Evolutionary conservation across 208 protist species (phyloP).

Genomic region (Porcisia hertigi): DNA sequence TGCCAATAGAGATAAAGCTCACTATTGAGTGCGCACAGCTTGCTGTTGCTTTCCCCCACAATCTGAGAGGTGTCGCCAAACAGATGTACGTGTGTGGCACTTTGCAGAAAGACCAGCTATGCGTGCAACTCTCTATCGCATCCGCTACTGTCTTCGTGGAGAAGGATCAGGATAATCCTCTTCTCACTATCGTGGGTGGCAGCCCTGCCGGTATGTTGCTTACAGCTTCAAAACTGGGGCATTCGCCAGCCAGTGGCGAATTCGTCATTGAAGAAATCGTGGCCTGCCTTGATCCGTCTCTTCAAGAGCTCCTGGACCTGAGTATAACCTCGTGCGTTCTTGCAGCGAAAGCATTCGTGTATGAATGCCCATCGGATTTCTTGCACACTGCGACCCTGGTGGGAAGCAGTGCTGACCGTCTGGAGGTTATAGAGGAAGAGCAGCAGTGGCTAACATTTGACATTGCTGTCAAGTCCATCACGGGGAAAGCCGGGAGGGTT

Average conservation of each 20-base stretch:
- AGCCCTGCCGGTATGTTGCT: constrained; percentile 8
- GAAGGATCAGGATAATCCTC: constrained; percentile 5
- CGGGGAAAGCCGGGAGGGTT: constrained; percentile 12
- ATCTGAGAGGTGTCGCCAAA: background rate
- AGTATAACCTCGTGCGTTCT: constrained; percentile 16
- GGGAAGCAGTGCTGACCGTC: background rate
- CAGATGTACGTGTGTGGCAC: background rate
- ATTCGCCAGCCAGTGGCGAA: constrained; percentile 1
- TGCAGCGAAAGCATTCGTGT: constrained; percentile 21
- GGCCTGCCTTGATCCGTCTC: constrained; percentile 14
- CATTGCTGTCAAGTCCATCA: constrained; percentile 14
- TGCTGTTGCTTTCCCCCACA: constrained; percentile 8
- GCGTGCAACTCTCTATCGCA: constrained; percentile 5
- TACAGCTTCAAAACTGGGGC: constrained; percentile 3
- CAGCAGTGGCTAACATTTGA: constrained; percentile 11
- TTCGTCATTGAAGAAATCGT: constrained; percentile 9
- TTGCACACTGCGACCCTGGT: background rate
- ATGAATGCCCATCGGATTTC: constrained; percentile 2
- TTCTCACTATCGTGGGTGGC: constrained; percentile 13
- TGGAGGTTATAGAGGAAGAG: background rate
- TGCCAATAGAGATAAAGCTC: constrained; percentile 12
- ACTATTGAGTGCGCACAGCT: constrained; percentile 14
- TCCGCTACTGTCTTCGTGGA: constrained; percentile 12
- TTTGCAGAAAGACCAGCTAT: background rate
- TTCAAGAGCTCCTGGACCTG: constrained; percentile 24